These are phyloP conservation scores for Cicer cuneatum DNA, from an alignment of 306 rosid genomes.

Conservation along the genomic window DNA sequence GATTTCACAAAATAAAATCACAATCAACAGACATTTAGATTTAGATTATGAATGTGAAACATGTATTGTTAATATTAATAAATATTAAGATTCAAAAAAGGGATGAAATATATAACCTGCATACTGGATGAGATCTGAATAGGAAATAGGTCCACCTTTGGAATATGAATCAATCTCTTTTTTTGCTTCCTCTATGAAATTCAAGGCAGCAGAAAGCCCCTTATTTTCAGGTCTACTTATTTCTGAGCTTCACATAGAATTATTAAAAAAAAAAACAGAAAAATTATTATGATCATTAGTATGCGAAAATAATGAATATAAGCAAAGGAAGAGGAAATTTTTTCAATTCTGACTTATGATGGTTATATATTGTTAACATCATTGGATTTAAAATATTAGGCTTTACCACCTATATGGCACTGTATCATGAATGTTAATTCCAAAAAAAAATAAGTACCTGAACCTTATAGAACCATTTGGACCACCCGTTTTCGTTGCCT, in stretches of 20 bases:
- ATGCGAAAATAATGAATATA: constrained; percentile 27
- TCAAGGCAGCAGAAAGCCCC: constrained; percentile 74
- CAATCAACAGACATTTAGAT: constrained; percentile 31
- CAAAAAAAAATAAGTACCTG: constrained; percentile 63
- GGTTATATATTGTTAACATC: constrained; percentile 16
- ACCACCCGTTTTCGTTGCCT: constrained; percentile 97
- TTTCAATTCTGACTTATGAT: background rate
- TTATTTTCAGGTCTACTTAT: constrained; percentile 90
- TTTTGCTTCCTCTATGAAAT: constrained; percentile 80
- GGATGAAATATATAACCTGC: constrained; percentile 64
- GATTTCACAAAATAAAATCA: constrained; percentile 16
- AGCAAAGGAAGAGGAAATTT: constrained; percentile 5
- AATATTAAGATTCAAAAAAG: constrained; percentile 34
- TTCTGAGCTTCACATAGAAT: constrained; percentile 81
- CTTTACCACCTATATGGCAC: background rate
- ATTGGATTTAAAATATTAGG: constrained; percentile 26
- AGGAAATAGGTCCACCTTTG: constrained; percentile 91
- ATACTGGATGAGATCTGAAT: constrained; percentile 79
- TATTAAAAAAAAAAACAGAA: constrained; percentile 38
- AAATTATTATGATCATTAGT: constrained; percentile 21
- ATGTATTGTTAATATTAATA: constrained; percentile 22
- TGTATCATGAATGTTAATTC: constrained; percentile 21
- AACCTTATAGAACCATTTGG: constrained; percentile 93
- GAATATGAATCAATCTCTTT: constrained; percentile 88
- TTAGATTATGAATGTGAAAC: constrained; percentile 23